phyloP scores from a whole-genome alignment of 306 rosid genomes.

The Lotus japonicus region DNA sequence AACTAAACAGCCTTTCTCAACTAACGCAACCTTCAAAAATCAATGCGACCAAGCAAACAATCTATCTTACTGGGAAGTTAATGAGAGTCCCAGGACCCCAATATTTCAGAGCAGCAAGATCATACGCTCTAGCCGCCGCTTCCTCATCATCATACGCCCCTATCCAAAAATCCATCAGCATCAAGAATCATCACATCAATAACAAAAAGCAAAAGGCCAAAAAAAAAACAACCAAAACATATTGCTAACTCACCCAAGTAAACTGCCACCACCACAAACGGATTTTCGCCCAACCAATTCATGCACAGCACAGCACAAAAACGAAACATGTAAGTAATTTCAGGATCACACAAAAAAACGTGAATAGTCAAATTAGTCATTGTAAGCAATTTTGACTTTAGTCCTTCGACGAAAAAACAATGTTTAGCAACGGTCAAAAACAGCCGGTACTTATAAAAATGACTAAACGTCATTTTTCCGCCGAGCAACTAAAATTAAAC shows the following conservation, averaged over 20 bases:
- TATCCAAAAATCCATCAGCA: constrained; percentile 19
- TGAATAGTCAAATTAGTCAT: too few species aligned
- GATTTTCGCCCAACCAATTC: constrained; percentile 32
- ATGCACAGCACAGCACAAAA: constrained; percentile 34
- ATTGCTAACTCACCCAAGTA: constrained; percentile 77
- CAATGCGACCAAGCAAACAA: not conserved
- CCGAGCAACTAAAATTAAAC: too few species aligned
- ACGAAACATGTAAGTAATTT: constrained; percentile 31
- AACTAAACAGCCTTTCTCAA: not conserved
- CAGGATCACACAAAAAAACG: not conserved
- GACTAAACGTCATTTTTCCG: too few species aligned
- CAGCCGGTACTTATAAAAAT: too few species aligned
- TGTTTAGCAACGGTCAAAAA: too few species aligned
- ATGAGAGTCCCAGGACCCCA: constrained; percentile 99
- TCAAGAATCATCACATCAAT: not conserved
- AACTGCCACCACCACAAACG: constrained; percentile 46
- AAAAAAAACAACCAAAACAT: not conserved
- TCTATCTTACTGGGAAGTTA: constrained; percentile 80
- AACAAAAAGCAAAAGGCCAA: not conserved
- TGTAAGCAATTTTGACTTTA: too few species aligned
- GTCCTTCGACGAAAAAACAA: too few species aligned
- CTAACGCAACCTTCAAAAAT: not conserved
- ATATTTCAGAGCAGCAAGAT: constrained; percentile 95
- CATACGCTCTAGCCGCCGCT: constrained; percentile 99
- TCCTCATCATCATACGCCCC: constrained; percentile 99